A percentile compares a stretch with the other conserved stretches of the same genome.
phyloP scores from a whole-genome alignment of 768 basidiomycete species.

The Termitomyces sp. region DNA sequence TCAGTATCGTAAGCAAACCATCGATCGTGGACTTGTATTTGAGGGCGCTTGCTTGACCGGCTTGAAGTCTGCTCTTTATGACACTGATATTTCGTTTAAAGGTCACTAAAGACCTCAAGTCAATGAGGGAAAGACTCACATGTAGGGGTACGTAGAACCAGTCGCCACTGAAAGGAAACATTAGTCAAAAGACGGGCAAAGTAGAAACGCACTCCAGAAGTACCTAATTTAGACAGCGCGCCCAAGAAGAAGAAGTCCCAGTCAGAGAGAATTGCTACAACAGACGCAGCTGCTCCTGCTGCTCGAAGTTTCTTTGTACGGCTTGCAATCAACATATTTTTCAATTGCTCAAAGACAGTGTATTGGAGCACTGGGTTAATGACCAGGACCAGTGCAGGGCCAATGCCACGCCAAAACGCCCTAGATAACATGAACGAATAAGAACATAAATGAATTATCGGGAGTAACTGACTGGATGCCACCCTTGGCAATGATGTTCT shows the following conservation, averaged over 20 bases:
- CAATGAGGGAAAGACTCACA: conserved; percentile 24
- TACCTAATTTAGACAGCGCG: conserved; percentile 86
- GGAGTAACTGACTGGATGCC: conserved; percentile 44
- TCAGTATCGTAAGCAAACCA: conserved; percentile 73
- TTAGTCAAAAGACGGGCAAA: background rate
- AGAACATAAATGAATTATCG: background rate
- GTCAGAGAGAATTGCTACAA: conserved; percentile 59
- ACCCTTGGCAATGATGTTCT: conserved; percentile 64
- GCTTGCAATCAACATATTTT: conserved; percentile 69
- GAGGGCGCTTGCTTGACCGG: conserved; percentile 61
- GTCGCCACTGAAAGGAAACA: conserved; percentile 36
- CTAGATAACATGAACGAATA: conserved; percentile 17
- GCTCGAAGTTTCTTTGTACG: conserved; percentile 51
- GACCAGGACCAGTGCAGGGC: conserved; percentile 90
- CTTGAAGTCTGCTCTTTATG: conserved; percentile 77
- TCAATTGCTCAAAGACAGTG: conserved; percentile 93
- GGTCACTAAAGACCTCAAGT: background rate
- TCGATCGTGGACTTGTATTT: conserved; percentile 73
- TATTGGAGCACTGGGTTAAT: conserved; percentile 95
- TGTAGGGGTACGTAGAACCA: conserved; percentile 43
- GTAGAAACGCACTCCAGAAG: conserved; percentile 11
- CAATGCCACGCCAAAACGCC: conserved; percentile 92
- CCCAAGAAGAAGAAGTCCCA: conserved; percentile 95
- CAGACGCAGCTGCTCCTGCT: conserved; percentile 36
- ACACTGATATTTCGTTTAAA: conserved; percentile 34